These are phyloP conservation scores for Spizellomyces sp. DNA, from an alignment of 192 early-diverging fungal genomes.

Conservation along the genomic window DNA sequence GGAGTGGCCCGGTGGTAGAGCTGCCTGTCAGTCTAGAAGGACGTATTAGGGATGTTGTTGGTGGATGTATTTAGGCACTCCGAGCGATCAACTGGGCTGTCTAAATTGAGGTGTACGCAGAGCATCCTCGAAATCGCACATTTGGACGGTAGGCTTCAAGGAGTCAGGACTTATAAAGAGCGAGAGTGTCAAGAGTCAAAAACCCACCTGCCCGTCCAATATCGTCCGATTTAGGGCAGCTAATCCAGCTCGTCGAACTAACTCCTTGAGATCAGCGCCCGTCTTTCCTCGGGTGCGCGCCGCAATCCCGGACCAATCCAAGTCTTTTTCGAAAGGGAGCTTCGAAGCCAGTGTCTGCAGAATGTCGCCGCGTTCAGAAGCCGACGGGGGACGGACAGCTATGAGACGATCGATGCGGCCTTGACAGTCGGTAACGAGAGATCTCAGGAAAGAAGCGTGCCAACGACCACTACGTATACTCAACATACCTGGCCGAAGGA, in stretches of 20 bases:
- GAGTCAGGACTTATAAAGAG: too few relatives aligned
- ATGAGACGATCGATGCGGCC: conserved; percentile 81
- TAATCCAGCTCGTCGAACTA: conserved; percentile 60
- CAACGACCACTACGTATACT: not conserved
- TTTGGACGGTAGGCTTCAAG: not conserved
- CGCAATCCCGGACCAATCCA: conserved; percentile 49
- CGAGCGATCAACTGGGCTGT: not conserved
- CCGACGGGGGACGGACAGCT: conserved; percentile 66
- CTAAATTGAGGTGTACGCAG: not conserved
- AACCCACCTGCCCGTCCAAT: conserved; percentile 9
- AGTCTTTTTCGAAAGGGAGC: conserved; percentile 31
- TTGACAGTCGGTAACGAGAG: conserved; percentile 8
- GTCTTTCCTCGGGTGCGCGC: conserved; percentile 56
- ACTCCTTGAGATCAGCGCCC: conserved; percentile 69
- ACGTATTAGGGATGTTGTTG: too few relatives aligned
- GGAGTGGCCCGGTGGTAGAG: not conserved
- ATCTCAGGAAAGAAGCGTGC: not conserved
- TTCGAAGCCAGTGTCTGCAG: conserved; percentile 52
- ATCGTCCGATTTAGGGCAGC: conserved; percentile 36
- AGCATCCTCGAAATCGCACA: conserved; percentile 5
- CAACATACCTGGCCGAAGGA: conserved; percentile 72
- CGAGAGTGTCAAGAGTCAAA: not conserved
- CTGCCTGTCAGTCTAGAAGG: conserved; percentile 16
- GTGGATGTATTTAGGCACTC: not conserved
- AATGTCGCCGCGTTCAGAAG: conserved; percentile 64